Conservation (phyloP, 2,329 filamentous ascomycete genomes). For the Microsporum audouinii region DNA sequence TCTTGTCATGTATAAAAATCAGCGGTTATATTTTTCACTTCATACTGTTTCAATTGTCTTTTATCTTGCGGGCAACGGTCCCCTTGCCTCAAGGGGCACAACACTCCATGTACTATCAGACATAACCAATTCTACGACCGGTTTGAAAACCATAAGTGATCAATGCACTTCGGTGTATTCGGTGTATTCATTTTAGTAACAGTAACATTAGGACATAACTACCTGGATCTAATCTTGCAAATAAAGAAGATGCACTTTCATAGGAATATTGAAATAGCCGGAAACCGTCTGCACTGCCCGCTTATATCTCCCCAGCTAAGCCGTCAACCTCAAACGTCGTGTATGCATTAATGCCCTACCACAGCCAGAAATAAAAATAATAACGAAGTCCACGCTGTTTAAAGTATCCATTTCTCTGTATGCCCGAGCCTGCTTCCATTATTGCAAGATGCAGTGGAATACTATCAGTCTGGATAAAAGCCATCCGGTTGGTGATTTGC, state of each 20-base stretch:
- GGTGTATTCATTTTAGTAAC: too few species aligned
- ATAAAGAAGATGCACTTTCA: neutral
- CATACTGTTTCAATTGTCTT: neutral
- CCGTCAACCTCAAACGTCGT: neutral
- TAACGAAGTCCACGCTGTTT: neutral
- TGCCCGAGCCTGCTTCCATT: neutral
- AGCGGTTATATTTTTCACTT: neutral
- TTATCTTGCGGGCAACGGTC: neutral
- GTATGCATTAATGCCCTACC: neutral
- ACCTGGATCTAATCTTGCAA: neutral
- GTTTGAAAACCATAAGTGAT: too few species aligned
- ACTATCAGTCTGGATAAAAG: neutral
- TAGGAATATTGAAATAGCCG: neutral
- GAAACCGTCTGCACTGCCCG: neutral
- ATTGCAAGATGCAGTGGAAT: neutral
- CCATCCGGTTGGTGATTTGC: neutral
- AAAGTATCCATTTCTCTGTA: neutral
- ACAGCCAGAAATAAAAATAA: neutral
- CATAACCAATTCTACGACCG: neutral
- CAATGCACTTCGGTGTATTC: too few species aligned
- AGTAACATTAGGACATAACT: too few species aligned
- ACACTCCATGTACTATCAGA: neutral
- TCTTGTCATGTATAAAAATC: neutral
- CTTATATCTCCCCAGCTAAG: neutral
- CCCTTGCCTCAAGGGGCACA: too few species aligned